phyloP scores from a whole-genome alignment of 225 moss, liverwort and hornwort genomes.

The Straminergon stramineum region DNA sequence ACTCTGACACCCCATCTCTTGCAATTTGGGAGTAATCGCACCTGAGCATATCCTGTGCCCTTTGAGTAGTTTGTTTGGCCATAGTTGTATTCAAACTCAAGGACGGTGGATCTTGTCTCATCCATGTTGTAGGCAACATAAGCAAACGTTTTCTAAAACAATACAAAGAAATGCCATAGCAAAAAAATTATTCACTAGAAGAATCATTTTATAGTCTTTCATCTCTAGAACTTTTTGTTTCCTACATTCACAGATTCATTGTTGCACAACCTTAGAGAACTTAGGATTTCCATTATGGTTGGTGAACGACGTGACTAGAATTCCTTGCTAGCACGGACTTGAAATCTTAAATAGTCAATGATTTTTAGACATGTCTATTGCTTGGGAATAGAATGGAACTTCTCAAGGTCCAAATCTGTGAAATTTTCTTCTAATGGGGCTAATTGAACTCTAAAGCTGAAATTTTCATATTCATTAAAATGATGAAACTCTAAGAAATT shows the following conservation, averaged over 20 bases:
- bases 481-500: not conserved
- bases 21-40: not conserved
- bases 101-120: constrained; percentile 13
- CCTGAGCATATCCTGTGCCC: constrained; percentile 33
- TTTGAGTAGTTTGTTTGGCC: constrained; percentile 4
- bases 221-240: not conserved
- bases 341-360: not conserved
- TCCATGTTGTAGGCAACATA: constrained; percentile 20
- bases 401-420: not conserved
- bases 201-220: not conserved
- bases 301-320: not conserved
- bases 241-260: not conserved
- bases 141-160: constrained; percentile 16
- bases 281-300: not conserved
- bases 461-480: not conserved
- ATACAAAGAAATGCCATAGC: not conserved
- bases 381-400: not conserved
- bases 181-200: not conserved
- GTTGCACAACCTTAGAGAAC: not conserved
- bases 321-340: not conserved
- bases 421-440: not conserved
- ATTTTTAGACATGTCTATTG: not conserved
- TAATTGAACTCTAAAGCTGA: not conserved
- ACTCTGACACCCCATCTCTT: not conserved
- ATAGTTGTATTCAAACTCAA: constrained; percentile 25